phyloP scores from a whole-genome alignment of 306 rosid species.

The Quercus dentata region DNA sequence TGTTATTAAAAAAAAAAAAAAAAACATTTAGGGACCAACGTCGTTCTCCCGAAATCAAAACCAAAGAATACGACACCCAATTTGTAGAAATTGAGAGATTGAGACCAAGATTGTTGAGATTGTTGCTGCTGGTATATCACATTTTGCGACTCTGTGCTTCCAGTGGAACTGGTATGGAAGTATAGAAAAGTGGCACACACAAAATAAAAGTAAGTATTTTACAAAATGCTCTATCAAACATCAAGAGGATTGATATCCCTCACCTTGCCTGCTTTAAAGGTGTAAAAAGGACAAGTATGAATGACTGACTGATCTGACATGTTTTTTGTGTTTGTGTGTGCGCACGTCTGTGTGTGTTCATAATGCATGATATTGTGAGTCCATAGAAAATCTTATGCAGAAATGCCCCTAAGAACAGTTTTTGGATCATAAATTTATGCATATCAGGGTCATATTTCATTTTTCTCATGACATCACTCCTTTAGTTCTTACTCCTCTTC shows the following conservation, averaged over 20 bases:
- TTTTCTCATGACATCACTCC: not conserved
- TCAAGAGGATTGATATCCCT: constrained; percentile 10
- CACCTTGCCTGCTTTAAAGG: not conserved
- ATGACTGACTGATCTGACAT: not conserved
- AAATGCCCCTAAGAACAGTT: not conserved
- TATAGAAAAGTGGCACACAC: constrained; percentile 65
- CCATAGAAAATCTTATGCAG: not conserved
- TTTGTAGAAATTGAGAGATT: too few species aligned
- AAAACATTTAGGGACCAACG: too few species aligned
- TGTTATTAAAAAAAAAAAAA: too few species aligned
- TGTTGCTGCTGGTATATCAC: constrained; percentile 45
- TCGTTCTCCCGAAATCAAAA: too few species aligned
- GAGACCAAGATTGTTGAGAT: constrained; percentile 14
- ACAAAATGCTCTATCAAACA: constrained; percentile 5
- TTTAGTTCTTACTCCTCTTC: not conserved
- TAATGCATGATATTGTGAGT: not conserved
- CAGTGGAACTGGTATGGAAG: constrained; percentile 77
- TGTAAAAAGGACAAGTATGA: not conserved
- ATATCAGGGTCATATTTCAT: not conserved
- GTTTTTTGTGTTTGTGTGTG: not conserved
- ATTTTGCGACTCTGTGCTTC: constrained; percentile 54
- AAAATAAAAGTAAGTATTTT: constrained; percentile 40
- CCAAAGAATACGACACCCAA: too few species aligned
- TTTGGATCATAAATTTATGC: not conserved
- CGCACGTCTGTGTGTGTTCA: not conserved